A percentile compares a stretch with the other conserved stretches of the same genome.
Evolutionary conservation across 257 asterid genomes (phyloP).

Genomic region (Paulownia fortunei): DNA sequence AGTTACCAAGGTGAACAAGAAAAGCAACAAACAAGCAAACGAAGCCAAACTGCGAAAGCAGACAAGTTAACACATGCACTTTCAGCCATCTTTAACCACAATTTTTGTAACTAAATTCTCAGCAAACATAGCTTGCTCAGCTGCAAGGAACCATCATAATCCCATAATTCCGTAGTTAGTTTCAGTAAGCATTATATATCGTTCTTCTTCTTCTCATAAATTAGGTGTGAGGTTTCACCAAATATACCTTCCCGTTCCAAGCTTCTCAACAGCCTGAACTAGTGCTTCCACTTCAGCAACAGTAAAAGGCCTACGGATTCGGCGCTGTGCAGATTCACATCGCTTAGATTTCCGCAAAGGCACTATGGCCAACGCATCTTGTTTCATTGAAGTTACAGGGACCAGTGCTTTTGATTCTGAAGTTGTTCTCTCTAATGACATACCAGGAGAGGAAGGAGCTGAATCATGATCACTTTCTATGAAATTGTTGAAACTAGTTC

Average conservation of each 20-base stretch:
- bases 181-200: neutral
- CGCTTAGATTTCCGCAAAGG: constrained; percentile 83
- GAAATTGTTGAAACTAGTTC: constrained; percentile 55
- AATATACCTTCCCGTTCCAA: constrained; percentile 92
- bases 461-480: constrained; percentile 82
- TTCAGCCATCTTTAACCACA: neutral
- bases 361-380: constrained; percentile 59
- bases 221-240: neutral
- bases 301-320: constrained; percentile 94
- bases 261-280: constrained; percentile 98
- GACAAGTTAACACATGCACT: neutral
- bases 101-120: no score
- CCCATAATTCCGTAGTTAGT: no score
- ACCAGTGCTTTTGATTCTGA: constrained; percentile 74
- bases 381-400: constrained; percentile 53
- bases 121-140: no score
- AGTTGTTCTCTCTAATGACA: constrained; percentile 53
- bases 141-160: no score
- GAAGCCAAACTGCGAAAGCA: neutral
- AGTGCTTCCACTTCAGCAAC: constrained; percentile 96
- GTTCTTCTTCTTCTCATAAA: neutral
- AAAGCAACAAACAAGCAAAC: neutral
- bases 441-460: constrained; percentile 69
- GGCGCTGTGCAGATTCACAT: constrained; percentile 82
- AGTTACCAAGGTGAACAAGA: neutral